A percentile compares a stretch with the other conserved stretches of the same genome.
Conservation (phyloP, 805 yeast species). For the Candida orba region DNA sequence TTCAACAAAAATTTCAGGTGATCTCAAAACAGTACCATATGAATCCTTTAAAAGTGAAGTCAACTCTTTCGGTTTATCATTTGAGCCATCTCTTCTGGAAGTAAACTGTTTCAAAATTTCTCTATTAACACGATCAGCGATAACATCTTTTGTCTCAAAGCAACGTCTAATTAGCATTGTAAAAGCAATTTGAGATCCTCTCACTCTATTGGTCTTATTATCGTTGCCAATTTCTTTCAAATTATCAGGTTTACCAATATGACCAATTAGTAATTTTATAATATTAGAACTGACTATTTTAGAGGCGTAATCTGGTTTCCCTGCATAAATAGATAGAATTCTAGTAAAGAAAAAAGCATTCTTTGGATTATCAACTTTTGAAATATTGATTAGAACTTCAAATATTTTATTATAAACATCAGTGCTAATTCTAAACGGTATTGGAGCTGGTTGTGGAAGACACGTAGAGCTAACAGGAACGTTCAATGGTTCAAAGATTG, state of each 20-base stretch:
- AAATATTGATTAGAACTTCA: conserved; percentile 33
- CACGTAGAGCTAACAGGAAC: conserved; percentile 15
- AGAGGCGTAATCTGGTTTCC: conserved; percentile 32
- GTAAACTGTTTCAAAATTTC: conserved; percentile 43
- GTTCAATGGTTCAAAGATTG: conserved; percentile 32
- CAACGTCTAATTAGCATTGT: conserved; percentile 58
- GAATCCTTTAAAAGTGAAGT: conserved; percentile 42
- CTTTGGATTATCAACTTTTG: conserved; percentile 33
- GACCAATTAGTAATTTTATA: conserved; percentile 25
- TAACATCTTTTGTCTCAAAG: conserved; percentile 50
- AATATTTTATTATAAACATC: conserved; percentile 31
- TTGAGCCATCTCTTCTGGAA: conserved; percentile 22
- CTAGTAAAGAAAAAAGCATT: conserved; percentile 50
- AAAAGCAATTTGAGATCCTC: conserved; percentile 39
- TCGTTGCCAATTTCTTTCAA: conserved; percentile 17
- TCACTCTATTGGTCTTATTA: conserved; percentile 29
- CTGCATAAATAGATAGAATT: conserved; percentile 46
- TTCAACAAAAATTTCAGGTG: conserved; percentile 43
- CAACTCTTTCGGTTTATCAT: conserved; percentile 37
- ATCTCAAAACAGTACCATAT: conserved; percentile 37
- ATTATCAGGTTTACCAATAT: conserved; percentile 33
- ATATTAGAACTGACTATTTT: conserved; percentile 41
- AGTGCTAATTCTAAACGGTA: conserved; percentile 20
- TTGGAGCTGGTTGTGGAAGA: conserved; percentile 12
- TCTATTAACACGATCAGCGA: conserved; percentile 40